A percentile compares a stretch with the other conserved stretches of the same genome.
Evolutionary conservation across 345 rosid species (phyloP).

Genomic region (Physaria fendleri): DNA sequence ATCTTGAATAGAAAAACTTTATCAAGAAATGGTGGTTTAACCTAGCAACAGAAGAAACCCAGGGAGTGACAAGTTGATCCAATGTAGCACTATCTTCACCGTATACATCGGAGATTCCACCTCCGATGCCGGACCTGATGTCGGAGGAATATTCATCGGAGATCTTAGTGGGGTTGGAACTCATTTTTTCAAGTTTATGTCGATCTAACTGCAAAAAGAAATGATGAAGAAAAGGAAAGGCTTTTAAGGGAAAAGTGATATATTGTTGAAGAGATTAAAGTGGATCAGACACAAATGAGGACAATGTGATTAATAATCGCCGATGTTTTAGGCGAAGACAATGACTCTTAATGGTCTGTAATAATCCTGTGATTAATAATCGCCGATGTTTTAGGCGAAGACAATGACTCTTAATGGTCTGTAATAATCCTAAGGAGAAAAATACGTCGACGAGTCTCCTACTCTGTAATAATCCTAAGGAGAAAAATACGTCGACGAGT

Average conservation of each 20-base stretch:
- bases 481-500: background rate
- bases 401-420: constrained; percentile 1
- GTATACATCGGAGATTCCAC: constrained; percentile 23
- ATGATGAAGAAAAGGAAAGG: background rate
- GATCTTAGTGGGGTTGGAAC: background rate
- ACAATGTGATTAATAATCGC: constrained; percentile 12
- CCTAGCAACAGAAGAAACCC: constrained; percentile 32
- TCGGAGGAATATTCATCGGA: constrained; percentile 7
- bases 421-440: background rate
- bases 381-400: background rate
- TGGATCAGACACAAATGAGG: background rate
- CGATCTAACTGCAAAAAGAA: background rate
- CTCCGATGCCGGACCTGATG: constrained; percentile 24
- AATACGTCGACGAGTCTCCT: background rate
- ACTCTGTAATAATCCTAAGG: constrained; percentile 1
- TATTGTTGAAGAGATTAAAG: background rate
- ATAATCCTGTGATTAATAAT: background rate
- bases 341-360: constrained; percentile 5
- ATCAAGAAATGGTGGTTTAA: background rate
- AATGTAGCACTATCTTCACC: constrained; percentile 28
- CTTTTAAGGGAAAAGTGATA: background rate
- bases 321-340: constrained; percentile 2
- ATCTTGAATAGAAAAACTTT: background rate
- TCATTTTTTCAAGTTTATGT: constrained; percentile 9
- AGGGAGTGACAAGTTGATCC: constrained; percentile 35